Evolutionary conservation across 768 basidiomycete genomes (phyloP), one percentile per base, ranked within the genome.

Genomic region (Russula ochroleuca): DNA sequence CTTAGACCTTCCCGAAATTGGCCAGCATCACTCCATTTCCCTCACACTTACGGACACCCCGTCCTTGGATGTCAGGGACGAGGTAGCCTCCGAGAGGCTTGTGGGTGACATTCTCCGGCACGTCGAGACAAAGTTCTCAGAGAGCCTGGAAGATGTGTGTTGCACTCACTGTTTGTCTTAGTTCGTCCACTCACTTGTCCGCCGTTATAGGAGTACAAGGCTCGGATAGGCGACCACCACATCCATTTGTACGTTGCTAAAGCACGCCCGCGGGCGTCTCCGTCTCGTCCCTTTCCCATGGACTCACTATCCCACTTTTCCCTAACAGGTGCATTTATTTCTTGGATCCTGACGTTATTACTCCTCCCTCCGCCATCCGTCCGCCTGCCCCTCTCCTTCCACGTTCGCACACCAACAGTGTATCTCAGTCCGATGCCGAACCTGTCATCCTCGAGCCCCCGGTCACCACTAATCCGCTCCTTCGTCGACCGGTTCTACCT

Each of bases 31-130:
- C 54, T 75, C 81, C 41, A 77, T 90, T 62, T 80, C 78, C 50
- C 85, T 92, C 72, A 82, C 84, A 60, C 83, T 91, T 68, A 81
- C 92, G 72, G 91, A 93, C 77, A 90, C 92, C 2, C 91, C 91
- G 61, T 86, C 90, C 10, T 75, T 93, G 57, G 88, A 92, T 79
- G 85, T 86, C 70, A 74, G 75, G 67, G 89, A 90, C 73, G 85
- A 88, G 41, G 73, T 77, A 53, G 77, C 81, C 61, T 77, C 85
- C 55, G 88, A 92, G 69, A 78, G 88, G 58, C 71, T 82, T 19
- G 77, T 92, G 37, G 73, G 78, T 68, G 90, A 91, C 67, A 87
- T 86, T 60, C 78, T 88, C 67, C 80, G 84, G 61, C 83, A 87
- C 71, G 80, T 93, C 70, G 92, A 93, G 72, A 71, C 82, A 61